Evolutionary conservation across 1,139 yeast genomes (phyloP).

Genomic region (Taphrina flavorubra): DNA sequence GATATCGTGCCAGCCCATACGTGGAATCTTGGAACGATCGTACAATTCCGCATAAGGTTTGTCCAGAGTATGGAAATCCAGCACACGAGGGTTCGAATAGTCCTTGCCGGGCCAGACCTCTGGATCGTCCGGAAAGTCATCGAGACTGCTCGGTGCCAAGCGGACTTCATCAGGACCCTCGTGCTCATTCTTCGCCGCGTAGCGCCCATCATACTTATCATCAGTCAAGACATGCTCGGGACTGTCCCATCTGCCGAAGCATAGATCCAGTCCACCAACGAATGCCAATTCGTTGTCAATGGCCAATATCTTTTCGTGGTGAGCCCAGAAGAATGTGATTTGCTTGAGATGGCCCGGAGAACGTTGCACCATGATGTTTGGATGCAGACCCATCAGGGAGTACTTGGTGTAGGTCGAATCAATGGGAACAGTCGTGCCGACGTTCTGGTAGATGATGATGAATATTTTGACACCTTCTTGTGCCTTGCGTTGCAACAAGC

Average conservation of each 20-base stretch:
- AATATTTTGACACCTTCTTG: slow-evolving; percentile 93
- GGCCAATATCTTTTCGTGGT: slow-evolving; percentile 90
- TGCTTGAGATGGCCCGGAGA: slow-evolving; percentile 95
- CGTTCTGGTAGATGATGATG: slow-evolving; percentile 92
- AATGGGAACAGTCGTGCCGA: slow-evolving; percentile 89
- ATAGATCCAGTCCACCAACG: slow-evolving; percentile 92
- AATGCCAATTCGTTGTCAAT: slow-evolving; percentile 89
- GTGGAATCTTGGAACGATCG: slow-evolving; percentile 76
- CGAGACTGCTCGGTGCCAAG: slow-evolving; percentile 52
- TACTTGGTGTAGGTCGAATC: slow-evolving; percentile 95
- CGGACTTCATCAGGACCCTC: slow-evolving; percentile 34
- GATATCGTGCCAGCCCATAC: slow-evolving; percentile 99
- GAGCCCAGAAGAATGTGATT: slow-evolving; percentile 97
- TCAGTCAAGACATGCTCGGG: slow-evolving; percentile 92
- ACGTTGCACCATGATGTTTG: slow-evolving; percentile 85
- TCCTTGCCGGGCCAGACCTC: slow-evolving; percentile 96
- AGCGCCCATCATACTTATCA: slow-evolving; percentile 55
- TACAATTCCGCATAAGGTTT: slow-evolving; percentile 92
- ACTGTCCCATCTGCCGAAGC: slow-evolving; percentile 95
- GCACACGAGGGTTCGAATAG: slow-evolving; percentile 91
- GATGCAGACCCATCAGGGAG: slow-evolving; percentile 81
- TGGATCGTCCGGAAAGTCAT: slow-evolving; percentile 47
- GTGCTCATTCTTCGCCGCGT: slow-evolving; percentile 1
- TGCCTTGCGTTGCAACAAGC: slow-evolving; percentile 86
- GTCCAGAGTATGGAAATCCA: slow-evolving; percentile 80